Conservation (phyloP, 2,329 filamentous ascomycete genomes). For the Fusarium nelsonii region DNA sequence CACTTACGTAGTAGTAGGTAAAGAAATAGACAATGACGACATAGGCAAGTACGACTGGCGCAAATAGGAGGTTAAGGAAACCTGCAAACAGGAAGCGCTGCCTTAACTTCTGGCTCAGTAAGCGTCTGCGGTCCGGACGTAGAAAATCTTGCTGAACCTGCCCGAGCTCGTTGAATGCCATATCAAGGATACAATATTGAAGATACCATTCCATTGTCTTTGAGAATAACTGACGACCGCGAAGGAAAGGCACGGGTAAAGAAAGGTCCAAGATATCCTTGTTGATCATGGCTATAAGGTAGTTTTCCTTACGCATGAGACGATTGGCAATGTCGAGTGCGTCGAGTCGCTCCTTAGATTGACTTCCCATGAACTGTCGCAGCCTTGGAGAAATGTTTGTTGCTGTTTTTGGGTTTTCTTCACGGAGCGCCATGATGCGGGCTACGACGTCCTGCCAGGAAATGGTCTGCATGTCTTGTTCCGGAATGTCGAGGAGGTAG, state of each 20-base stretch:
- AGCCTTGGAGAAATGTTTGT: slow-evolving; percentile 65
- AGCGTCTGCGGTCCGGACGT: slow-evolving; percentile 81
- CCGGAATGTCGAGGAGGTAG: slow-evolving; percentile 83
- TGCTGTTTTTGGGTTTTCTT: slow-evolving; percentile 86
- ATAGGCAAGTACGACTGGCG: slow-evolving; percentile 88
- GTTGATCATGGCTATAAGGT: slow-evolving; percentile 96
- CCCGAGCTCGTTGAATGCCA: slow-evolving; percentile 90
- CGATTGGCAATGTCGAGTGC: slow-evolving; percentile 97
- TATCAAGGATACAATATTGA: slow-evolving; percentile 89
- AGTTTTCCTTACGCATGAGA: slow-evolving; percentile 96
- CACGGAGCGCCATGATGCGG: slow-evolving; percentile 84
- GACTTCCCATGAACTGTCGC: slow-evolving; percentile 76
- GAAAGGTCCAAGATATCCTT: slow-evolving; percentile 93
- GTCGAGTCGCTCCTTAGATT: slow-evolving; percentile 93
- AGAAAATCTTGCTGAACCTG: slow-evolving; percentile 90
- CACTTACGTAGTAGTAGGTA: slow-evolving; percentile 86
- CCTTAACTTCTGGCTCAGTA: slow-evolving; percentile 82
- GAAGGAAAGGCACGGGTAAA: slow-evolving; percentile 85
- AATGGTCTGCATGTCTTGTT: slow-evolving; percentile 89
- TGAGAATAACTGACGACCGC: slow-evolving; percentile 85
- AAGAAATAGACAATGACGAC: slow-evolving; percentile 92
- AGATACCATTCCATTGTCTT: slow-evolving; percentile 93
- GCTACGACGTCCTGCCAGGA: slow-evolving; percentile 94
- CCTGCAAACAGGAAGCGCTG: slow-evolving; percentile 85
- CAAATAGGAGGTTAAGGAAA: slow-evolving; percentile 85